Percentiles rank a stretch among this genome's conserved stretches.
phyloP scores from a whole-genome alignment of 495 filamentous ascomycete genomes.

The Aspergillus hancockii region DNA sequence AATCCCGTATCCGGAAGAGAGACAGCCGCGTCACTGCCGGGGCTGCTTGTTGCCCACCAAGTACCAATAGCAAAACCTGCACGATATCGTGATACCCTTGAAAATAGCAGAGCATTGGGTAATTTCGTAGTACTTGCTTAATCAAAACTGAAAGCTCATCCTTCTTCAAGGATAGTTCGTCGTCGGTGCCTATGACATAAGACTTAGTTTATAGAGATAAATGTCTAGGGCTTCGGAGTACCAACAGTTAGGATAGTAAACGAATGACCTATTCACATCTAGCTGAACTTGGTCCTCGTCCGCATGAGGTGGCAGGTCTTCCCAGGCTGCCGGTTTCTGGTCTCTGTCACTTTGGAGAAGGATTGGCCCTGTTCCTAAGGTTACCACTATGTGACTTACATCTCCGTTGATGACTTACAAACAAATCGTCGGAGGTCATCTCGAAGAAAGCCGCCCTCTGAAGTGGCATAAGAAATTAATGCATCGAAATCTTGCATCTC shows the following conservation, averaged over 20 bases:
- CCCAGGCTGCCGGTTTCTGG: constrained; percentile 44
- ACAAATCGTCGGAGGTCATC: constrained; percentile 79
- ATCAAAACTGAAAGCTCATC: constrained; percentile 74
- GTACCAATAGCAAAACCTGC: constrained; percentile 89
- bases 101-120: constrained; percentile 92
- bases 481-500: constrained; percentile 58
- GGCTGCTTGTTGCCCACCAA: constrained; percentile 57
- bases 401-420: constrained; percentile 61
- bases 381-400: constrained; percentile 12
- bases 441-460: constrained; percentile 71
- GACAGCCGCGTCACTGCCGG: constrained; percentile 75
- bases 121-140: constrained; percentile 67
- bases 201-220: constrained; percentile 10
- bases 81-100: constrained; percentile 99
- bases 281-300: constrained; percentile 88
- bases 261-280: constrained; percentile 93
- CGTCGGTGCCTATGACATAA: constrained; percentile 39
- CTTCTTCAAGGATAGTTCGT: constrained; percentile 66
- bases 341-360: constrained; percentile 61
- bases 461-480: constrained; percentile 67
- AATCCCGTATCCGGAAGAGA: constrained; percentile 87
- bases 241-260: constrained; percentile 88
- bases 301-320: constrained; percentile 62
- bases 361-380: constrained; percentile 64
- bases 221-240: neutral